Evolutionary conservation across 495 filamentous ascomycete species (phyloP).

Genomic region (Penicillium soppii): DNA sequence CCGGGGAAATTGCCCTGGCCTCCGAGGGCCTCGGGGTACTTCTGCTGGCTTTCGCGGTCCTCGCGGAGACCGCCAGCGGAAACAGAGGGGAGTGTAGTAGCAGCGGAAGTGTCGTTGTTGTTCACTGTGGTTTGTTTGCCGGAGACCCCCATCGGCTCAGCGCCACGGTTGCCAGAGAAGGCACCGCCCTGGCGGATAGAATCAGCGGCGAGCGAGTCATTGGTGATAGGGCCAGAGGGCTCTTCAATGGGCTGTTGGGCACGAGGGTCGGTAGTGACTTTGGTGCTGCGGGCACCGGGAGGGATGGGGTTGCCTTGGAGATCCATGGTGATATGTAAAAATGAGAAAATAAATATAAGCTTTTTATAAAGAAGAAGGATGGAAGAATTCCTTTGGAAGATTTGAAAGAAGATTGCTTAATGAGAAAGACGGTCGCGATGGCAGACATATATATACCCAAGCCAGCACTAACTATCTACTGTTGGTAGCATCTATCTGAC

Average conservation of each 20-base stretch:
- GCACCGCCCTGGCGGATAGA: constrained; percentile 51
- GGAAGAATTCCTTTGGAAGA: neutral
- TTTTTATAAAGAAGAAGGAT: neutral
- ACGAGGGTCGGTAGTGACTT: constrained; percentile 52
- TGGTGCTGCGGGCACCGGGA: constrained; percentile 37
- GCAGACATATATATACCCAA: constrained; percentile 25
- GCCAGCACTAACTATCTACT: neutral
- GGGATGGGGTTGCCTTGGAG: constrained; percentile 48
- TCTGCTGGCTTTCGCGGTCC: constrained; percentile 42
- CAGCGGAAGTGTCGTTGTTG: constrained; percentile 55
- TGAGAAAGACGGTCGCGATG: neutral
- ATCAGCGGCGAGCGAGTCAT: constrained; percentile 66
- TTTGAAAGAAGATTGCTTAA: constrained; percentile 3
- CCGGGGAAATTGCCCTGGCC: constrained; percentile 52
- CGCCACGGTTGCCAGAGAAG: constrained; percentile 53
- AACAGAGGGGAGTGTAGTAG: constrained; percentile 51
- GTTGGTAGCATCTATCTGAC: neutral
- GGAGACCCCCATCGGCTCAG: constrained; percentile 47
- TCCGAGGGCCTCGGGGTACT: constrained; percentile 49
- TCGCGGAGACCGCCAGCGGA: constrained; percentile 47
- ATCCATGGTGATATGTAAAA: constrained; percentile 38
- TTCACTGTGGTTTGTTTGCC: constrained; percentile 52
- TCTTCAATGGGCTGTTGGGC: constrained; percentile 48
- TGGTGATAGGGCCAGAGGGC: constrained; percentile 54
- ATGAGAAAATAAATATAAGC: neutral